phyloP scores from a whole-genome alignment of 1,139 yeast genomes.

The Lodderomyces beijingensis region DNA sequence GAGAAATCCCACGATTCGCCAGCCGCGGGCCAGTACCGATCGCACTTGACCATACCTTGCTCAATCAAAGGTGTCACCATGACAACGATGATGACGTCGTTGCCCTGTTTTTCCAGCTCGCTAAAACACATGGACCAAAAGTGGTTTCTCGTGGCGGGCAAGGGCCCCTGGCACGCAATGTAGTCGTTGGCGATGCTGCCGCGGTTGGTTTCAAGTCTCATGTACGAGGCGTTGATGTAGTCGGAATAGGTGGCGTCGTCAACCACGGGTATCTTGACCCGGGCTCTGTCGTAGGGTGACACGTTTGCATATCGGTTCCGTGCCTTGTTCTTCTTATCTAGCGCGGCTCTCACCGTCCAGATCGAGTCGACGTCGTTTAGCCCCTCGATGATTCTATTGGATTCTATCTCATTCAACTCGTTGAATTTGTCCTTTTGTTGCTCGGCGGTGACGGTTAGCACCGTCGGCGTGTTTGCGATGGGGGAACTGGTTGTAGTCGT shows the following conservation, averaged over 20 bases:
- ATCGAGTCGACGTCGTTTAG: constrained; percentile 13
- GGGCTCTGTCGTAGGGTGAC: constrained; percentile 36
- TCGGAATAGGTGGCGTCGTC: constrained; percentile 16
- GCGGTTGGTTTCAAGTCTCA: constrained; percentile 13
- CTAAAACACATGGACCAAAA: constrained; percentile 85
- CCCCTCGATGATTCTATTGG: constrained; percentile 17
- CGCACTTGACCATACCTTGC: constrained; percentile 59
- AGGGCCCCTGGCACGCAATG: constrained; percentile 60
- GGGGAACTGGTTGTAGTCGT: constrained; percentile 1
- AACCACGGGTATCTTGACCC: constrained; percentile 28
- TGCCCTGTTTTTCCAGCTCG: constrained; percentile 32
- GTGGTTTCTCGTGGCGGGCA: constrained; percentile 53
- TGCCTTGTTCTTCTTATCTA: constrained; percentile 14
- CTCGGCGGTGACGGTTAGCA: constrained; percentile 5
- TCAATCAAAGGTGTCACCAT: constrained; percentile 87
- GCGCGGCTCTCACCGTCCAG: constrained; percentile 24
- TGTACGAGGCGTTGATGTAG: constrained; percentile 42
- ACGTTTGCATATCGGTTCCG: constrained; percentile 42
- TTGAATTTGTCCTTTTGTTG: constrained; percentile 14
- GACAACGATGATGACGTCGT: constrained; percentile 53
- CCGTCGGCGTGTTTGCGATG: constrained; percentile 2
- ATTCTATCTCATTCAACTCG: constrained; percentile 15
- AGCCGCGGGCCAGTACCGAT: constrained; percentile 64
- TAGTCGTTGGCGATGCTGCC: constrained; percentile 15
- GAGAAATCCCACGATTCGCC: constrained; percentile 20